Percentiles rank a stretch among this genome's conserved stretches.
Conservation (phyloP, 208 protist genomes). For the Blastocrithidia nonstop region DNA sequence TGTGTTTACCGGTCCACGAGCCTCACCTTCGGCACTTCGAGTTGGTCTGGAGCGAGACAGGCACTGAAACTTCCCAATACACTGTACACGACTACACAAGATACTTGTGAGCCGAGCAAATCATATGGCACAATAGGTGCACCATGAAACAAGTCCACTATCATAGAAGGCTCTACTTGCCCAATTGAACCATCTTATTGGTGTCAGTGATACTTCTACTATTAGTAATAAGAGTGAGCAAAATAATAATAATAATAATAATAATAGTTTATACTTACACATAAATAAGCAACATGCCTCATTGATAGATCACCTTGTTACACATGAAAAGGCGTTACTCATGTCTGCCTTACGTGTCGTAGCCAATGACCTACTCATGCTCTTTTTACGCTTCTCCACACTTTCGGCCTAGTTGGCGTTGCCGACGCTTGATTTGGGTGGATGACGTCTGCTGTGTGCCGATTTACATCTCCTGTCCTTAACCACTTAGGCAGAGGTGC, state of each 20-base stretch:
- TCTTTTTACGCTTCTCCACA: constrained; percentile 39
- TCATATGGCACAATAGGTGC: no score
- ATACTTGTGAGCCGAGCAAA: no score
- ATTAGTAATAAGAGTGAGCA: background rate
- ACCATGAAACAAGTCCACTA: no score
- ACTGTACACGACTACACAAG: no score
- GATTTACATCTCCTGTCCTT: constrained; percentile 40
- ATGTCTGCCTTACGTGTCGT: constrained; percentile 12
- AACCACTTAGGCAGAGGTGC: constrained; percentile 2
- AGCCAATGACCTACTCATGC: constrained; percentile 30
- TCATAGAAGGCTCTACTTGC: background rate
- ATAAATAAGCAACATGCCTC: background rate
- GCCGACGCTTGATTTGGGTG: constrained; percentile 54
- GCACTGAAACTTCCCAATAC: constrained; percentile 24
- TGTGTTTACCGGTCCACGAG: constrained; percentile 63
- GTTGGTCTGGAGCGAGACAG: constrained; percentile 40
- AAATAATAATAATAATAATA: background rate
- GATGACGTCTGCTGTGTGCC: constrained; percentile 60
- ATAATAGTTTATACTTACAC: background rate
- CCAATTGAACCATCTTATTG: background rate
- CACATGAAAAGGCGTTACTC: constrained; percentile 10
- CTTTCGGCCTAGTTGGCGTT: constrained; percentile 50
- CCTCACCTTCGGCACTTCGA: constrained; percentile 36
- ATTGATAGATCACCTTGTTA: no score
- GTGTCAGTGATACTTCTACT: background rate